Conservation (phyloP, 805 yeast genomes). For the Metschnikowia rubicola region DNA sequence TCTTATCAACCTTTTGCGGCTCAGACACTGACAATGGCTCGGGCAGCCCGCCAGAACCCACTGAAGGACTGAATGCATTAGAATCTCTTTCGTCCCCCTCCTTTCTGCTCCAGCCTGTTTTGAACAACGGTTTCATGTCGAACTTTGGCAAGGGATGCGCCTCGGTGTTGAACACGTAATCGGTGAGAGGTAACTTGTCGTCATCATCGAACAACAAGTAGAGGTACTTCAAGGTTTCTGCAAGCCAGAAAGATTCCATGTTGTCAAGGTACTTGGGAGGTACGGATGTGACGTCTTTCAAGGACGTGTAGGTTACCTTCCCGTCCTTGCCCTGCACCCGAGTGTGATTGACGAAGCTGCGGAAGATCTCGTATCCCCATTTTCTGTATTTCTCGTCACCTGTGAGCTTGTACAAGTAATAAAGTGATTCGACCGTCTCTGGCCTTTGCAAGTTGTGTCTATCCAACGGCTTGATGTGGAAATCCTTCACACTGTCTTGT, state of each 20-base stretch:
- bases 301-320: conserved; percentile 53
- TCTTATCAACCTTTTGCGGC: conserved; percentile 22
- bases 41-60: conserved; percentile 9
- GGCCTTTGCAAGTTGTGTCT: conserved; percentile 88
- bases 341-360: conserved; percentile 61
- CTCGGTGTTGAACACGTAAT: conserved; percentile 83
- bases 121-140: conserved; percentile 46
- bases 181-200: conserved; percentile 58
- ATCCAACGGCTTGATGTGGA: conserved; percentile 66
- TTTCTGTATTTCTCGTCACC: conserved; percentile 76
- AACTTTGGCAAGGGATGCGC: conserved; percentile 90
- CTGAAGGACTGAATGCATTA: conserved; percentile 8
- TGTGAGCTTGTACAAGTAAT: conserved; percentile 73
- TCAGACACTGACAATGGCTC: conserved; percentile 7
- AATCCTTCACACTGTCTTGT: conserved; percentile 46
- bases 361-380: conserved; percentile 87
- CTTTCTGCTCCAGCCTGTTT: conserved; percentile 59
- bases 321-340: conserved; percentile 42
- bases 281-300: conserved; percentile 58
- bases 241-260: conserved; percentile 90
- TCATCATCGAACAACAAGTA: conserved; percentile 47
- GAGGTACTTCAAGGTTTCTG: conserved; percentile 86
- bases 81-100: conserved; percentile 20
- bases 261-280: conserved; percentile 62
- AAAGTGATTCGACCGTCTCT: conserved; percentile 87